A percentile compares a stretch with the other conserved stretches of the same genome.
phyloP scores from a whole-genome alignment of 768 basidiomycete genomes.

The Termitomyces sp. region DNA sequence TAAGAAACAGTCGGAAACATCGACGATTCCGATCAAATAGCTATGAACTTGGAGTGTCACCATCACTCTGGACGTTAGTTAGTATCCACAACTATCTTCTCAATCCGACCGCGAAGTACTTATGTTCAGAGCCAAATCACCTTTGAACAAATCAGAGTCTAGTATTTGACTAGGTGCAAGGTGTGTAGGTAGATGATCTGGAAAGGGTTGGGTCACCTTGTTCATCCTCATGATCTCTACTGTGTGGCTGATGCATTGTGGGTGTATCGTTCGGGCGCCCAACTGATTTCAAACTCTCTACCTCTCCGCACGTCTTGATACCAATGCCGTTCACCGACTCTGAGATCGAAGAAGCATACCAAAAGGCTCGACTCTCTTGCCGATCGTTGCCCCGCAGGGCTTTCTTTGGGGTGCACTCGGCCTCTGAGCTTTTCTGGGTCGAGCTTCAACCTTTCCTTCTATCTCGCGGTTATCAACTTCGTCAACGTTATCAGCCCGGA shows the following conservation, averaged over 20 bases:
- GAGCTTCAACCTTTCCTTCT: conserved; percentile 10
- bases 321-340: not conserved
- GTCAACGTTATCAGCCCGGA: conserved; percentile 8
- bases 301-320: not conserved
- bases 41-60: too few species aligned
- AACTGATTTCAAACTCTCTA: not conserved
- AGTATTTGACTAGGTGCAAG: not conserved
- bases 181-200: not conserved
- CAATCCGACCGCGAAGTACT: too few species aligned
- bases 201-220: not conserved
- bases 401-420: not conserved
- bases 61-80: too few species aligned
- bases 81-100: too few species aligned
- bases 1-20: not conserved
- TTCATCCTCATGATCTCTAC: not conserved
- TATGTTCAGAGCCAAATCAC: too few species aligned
- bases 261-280: not conserved
- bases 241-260: not conserved
- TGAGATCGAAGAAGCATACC: not conserved
- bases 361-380: too few species aligned
- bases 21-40: not conserved
- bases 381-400: too few species aligned
- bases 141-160: not conserved
- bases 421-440: conserved; percentile 6
- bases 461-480: conserved; percentile 10